Base-by-base conservation (phyloP, 2,329 filamentous ascomycete genomes). In the Lasiodiplodia sp. region DNA sequence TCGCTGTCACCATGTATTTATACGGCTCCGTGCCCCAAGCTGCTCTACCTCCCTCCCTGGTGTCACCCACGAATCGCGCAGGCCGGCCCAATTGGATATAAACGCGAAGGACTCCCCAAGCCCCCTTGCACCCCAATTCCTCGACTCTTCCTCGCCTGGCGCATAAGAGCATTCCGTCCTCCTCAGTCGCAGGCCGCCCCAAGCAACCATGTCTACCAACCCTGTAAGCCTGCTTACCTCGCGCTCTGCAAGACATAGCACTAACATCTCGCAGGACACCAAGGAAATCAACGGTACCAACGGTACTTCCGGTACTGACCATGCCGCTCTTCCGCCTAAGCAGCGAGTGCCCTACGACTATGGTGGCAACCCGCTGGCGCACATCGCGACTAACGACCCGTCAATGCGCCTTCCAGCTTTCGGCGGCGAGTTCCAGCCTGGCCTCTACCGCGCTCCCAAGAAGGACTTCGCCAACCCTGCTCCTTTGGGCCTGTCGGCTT, bases 401-500 rank as follows among this genome's bases (percentile, higher is more conserved):
- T 79, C 80, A 8, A 53, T 78, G 34, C 81, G 82, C 44, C 78
- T 85, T 18, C 75, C 79, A 38, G 82, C 84, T 57, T 86, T 86
- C 66, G 84, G 84, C 75, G 84, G 84, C 79, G 82, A 84, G 72
- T 84, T 85, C 73, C 84, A 86, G 72, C 84, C 84, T 12, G 84
- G 84, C 79, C 80, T 83, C 23, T 85, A 85, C 79, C 72, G 86
- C 80, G 83, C 70, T 4, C 71, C 71, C 21, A 65, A 69, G 66
- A 76, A 75, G 74, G 84, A 82, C 71, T 78, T 85, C 72, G 86
- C 83, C 72, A 87, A 87, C 74, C 86, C 86, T 40, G 85, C 85
- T 67, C 86, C 86, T 11, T 79, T 87, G n/a, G 86, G 86, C 28
- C 81, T 87, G 60, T 82, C 85, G 66, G 85, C 84, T 78, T 89